Evolutionary conservation across 2,329 filamentous ascomycete genomes (phyloP).

Genomic region (Teratosphaeriaceae sp.): DNA sequence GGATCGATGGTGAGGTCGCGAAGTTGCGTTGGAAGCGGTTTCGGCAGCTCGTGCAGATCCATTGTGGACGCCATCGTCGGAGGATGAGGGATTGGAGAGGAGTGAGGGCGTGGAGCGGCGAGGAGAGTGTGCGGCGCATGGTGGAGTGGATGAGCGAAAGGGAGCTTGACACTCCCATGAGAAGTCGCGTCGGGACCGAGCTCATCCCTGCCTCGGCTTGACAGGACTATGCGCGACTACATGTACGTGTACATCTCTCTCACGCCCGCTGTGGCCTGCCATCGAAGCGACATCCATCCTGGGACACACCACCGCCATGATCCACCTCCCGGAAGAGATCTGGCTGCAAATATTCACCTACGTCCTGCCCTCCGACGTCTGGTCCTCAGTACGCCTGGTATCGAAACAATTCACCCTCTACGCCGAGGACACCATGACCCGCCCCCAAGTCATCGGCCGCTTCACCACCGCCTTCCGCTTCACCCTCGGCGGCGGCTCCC

Average conservation of each 20-base stretch:
- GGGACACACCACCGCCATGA: slow-evolving; percentile 3
- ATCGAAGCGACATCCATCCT: no score
- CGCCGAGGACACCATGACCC: slow-evolving; percentile 13
- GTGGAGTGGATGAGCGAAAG: slow-evolving; percentile 1
- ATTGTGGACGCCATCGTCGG: slow-evolving; percentile 31
- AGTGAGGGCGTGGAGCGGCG: slow-evolving; percentile 14
- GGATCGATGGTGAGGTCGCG: slow-evolving; percentile 31
- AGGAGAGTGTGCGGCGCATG: slow-evolving; percentile 10
- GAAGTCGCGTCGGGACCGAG: not conserved
- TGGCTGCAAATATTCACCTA: slow-evolving; percentile 18
- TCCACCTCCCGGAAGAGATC: slow-evolving; percentile 18
- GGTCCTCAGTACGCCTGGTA: slow-evolving; percentile 11
- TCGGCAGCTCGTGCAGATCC: slow-evolving; percentile 23
- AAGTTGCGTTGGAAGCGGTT: slow-evolving; percentile 11
- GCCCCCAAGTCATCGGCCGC: slow-evolving; percentile 3
- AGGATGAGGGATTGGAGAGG: slow-evolving; percentile 27
- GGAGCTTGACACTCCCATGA: not conserved
- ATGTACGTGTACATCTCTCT: no score
- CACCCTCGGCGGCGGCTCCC: slow-evolving; percentile 13
- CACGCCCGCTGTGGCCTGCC: no score
- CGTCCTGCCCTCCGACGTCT: slow-evolving; percentile 14
- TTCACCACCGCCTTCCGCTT: slow-evolving; percentile 16
- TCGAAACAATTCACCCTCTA: slow-evolving; percentile 11
- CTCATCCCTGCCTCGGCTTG: not conserved
- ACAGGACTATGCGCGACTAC: no score